Evolutionary conservation across 164 flowering plant species (phyloP), one percentile per base, ranked within the genome.

Genomic region (Vitis amurensis): DNA sequence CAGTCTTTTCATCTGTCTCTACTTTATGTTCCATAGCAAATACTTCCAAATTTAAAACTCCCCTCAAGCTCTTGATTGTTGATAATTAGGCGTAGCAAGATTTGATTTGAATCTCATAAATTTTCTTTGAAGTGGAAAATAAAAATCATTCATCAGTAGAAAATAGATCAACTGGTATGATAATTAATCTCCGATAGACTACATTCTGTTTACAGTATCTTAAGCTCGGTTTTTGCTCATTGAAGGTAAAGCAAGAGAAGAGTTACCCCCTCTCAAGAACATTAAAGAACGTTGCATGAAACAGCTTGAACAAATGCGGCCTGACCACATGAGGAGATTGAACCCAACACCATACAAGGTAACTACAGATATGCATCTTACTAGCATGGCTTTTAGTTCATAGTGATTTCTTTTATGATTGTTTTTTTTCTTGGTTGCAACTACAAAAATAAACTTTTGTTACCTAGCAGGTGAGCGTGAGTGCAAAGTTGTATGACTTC

Each of bases 301-400:
- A 51, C 99, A 93, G 81, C 78, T 93, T 68, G 87, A 85, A 75
- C 91, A 87, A 71, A 93, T 96, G 98, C 87, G 98, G 29, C 86
- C 97, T 29, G 99, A 96, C 82, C 99, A 96, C 80, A 92, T 96
- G 98, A 84, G 99, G 81, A 83, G 95, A 74, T 77, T 96, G 56
- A 96, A 96, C 73, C 99, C 99, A 51, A 96, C 99, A 9, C 99
- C 99, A 8, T 96, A 93, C 86, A 96, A 96, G 97, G 99, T 96
- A 23, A 80, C 9, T 12, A 10, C 4, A 63, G 27, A 70, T 63
- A 3, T 11, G 27, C 44, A 52, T 31, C 44, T 50, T 23, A 6
- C 44, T 50, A 17, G 12, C 57, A 50, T 19, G 8, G 16, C 44
- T 27, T 50, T 11, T 11, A 4, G 31, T 10, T 12, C 14, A 9